These are phyloP conservation scores for Rhynchosporium secalis DNA, from an alignment of 2,329 filamentous ascomycete species.

Conservation along the genomic window DNA sequence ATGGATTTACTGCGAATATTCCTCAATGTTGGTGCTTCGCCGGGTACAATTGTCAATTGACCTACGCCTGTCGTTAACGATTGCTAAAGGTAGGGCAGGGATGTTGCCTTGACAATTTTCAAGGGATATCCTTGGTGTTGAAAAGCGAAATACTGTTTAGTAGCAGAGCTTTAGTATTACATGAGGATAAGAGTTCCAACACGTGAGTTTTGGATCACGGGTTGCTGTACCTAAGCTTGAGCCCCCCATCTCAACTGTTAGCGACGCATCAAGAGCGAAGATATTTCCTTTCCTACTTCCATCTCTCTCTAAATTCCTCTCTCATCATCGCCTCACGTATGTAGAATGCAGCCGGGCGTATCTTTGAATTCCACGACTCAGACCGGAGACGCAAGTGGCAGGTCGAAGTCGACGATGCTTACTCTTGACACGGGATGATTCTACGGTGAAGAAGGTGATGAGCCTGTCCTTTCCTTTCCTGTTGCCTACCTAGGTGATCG, in stretches of 20 bases:
- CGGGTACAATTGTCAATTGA: too few species aligned
- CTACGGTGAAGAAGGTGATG: neutral
- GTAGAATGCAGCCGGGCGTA: neutral
- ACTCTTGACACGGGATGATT: conserved; percentile 7
- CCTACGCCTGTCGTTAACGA: too few species aligned
- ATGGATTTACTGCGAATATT: too few species aligned
- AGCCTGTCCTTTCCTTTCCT: conserved; percentile 6
- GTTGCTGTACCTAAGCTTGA: neutral
- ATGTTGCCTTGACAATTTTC: too few species aligned
- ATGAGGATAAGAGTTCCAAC: too few species aligned
- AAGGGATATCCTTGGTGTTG: too few species aligned
- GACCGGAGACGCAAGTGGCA: neutral
- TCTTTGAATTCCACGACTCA: neutral
- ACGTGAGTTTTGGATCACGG: neutral
- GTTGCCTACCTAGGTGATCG: conserved; percentile 14
- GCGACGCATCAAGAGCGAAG: neutral
- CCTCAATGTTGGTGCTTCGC: too few species aligned
- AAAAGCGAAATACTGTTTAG: neutral
- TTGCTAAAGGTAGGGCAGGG: too few species aligned
- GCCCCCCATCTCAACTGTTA: neutral
- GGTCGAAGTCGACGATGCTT: conserved; percentile 4
- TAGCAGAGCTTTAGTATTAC: too few species aligned
- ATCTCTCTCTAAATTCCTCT: neutral
- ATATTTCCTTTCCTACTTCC: neutral
- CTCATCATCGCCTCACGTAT: neutral